phyloP scores from a whole-genome alignment of 2,329 filamentous ascomycete genomes.

The Penicillium sp. region DNA sequence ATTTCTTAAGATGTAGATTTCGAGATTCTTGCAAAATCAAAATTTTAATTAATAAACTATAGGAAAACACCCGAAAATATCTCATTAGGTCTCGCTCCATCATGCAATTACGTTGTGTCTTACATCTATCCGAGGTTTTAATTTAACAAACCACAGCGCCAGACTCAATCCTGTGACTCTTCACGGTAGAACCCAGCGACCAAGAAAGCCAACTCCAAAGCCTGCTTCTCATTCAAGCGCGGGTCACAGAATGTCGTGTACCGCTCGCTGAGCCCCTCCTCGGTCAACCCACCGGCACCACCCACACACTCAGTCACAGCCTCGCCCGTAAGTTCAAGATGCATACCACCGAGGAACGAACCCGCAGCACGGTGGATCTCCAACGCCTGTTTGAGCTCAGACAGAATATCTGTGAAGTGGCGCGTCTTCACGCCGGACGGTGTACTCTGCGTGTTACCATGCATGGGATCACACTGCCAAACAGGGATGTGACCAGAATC shows the following conservation, averaged over 20 bases:
- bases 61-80: background rate
- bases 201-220: constrained; percentile 88
- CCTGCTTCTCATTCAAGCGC: constrained; percentile 94
- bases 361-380: constrained; percentile 78
- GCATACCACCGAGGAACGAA: constrained; percentile 88
- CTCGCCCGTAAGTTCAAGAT: constrained; percentile 92
- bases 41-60: background rate
- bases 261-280: constrained; percentile 83
- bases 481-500: constrained; percentile 73
- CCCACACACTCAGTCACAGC: constrained; percentile 95
- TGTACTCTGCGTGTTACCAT: constrained; percentile 72
- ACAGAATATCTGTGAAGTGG: constrained; percentile 84
- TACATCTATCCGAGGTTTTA: background rate
- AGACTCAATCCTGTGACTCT: constrained; percentile 32
- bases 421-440: constrained; percentile 84
- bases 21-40: background rate
- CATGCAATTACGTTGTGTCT: background rate
- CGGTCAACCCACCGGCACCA: constrained; percentile 79
- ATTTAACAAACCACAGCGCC: background rate
- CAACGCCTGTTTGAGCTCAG: constrained; percentile 79
- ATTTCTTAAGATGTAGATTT: background rate
- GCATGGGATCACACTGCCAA: constrained; percentile 99
- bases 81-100: background rate
- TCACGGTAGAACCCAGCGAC: constrained; percentile 77
- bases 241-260: constrained; percentile 98